Evolutionary conservation across 306 rosid genomes (phyloP), one percentile per base, ranked within the genome.

Genomic region (Ormosia semicastrata): DNA sequence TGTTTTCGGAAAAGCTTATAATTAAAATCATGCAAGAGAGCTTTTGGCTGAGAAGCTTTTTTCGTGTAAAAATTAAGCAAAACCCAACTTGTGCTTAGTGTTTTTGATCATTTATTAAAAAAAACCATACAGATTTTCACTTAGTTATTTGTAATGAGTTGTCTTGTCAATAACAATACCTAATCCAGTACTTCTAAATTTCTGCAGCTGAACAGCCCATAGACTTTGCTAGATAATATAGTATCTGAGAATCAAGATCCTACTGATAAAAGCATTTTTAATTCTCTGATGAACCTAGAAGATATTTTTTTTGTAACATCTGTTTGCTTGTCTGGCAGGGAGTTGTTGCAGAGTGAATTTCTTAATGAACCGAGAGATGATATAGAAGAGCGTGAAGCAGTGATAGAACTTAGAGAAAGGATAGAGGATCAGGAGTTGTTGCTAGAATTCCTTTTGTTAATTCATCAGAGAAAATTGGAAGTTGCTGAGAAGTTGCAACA

Each of bases 341-440:
- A 96, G 58, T 89, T 96, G 86, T 86, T 92, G 85, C 89, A 89
- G 75, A 93, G 97, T 5, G 94, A 89, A 46, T 92, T 96, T 87
- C 97, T 96, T 54, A 93, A 89, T 76, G 91, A 93, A 78, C 92
- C 91, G 33, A 87, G 93, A 85, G 97, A 91, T 82, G 90, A 93
- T 37, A 79, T 92, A 74, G 94, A 84, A 86, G 97, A 96, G 65
- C 94, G 97, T 17, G 98, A 96, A 86, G 98, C 94, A 29, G 98
- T 94, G 4, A 75, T 89, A 81, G 91, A 93, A 79, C 98, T 96
- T 36, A 79, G 94, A 73, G 90, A 93, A 84, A 88, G 79, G 85
- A 84, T 93, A 77, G 97, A 91, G 83, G 97, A 96, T 83, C 91
- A 93, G 81, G 99, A 93, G 60, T 83, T 96, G 80, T 82, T 96